These are phyloP conservation scores for Epichloe elymi DNA, from an alignment of 2,329 filamentous ascomycete species.

Conservation along the genomic window DNA sequence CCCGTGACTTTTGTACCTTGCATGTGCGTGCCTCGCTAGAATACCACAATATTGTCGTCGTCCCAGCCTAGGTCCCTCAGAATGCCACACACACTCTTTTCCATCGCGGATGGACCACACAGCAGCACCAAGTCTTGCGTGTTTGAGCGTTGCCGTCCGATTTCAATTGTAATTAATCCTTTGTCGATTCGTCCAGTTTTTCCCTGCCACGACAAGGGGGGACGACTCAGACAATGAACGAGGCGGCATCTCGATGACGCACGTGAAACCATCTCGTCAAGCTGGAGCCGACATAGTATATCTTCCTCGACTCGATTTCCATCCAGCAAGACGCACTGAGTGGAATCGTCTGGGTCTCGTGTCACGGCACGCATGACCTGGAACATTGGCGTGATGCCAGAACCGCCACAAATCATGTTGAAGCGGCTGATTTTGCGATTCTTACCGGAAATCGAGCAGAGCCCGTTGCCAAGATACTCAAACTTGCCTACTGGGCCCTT, in stretches of 20 bases:
- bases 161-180: constrained; percentile 47
- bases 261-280: constrained; percentile 47
- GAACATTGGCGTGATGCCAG: constrained; percentile 86
- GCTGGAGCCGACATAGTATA: constrained; percentile 64
- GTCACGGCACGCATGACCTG: constrained; percentile 67
- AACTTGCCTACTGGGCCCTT: constrained; percentile 84
- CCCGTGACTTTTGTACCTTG: too few species aligned
- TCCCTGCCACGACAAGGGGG: constrained; percentile 54
- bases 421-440: constrained; percentile 50
- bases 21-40: constrained; percentile 6
- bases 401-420: constrained; percentile 78
- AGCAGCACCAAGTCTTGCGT: constrained; percentile 55
- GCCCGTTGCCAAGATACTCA: constrained; percentile 57
- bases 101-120: constrained; percentile 66
- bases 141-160: constrained; percentile 26
- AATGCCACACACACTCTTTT: constrained; percentile 48
- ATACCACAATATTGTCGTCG: constrained; percentile 16
- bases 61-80: constrained; percentile 50
- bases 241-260: constrained; percentile 48
- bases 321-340: constrained; percentile 59
- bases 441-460: constrained; percentile 46
- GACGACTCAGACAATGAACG: constrained; percentile 55
- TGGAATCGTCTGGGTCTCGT: constrained; percentile 47
- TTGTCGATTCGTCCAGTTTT: constrained; percentile 52
- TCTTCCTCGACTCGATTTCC: constrained; percentile 68